Evolutionary conservation across 1,284 basidiomycete genomes (phyloP).

Genomic region (Tremellales sp.): DNA sequence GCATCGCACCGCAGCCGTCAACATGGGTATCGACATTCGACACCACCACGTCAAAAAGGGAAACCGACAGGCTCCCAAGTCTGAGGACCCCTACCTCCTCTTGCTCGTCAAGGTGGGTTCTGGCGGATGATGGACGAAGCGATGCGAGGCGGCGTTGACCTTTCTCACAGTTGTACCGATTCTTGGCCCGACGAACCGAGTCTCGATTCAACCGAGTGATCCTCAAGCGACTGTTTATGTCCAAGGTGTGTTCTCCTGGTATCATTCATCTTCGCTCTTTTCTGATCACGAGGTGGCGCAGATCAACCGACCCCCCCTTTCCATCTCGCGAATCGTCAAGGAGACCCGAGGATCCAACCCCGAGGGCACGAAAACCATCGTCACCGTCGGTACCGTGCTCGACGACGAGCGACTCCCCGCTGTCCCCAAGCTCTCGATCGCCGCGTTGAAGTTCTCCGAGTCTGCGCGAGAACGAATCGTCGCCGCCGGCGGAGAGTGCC

Average conservation of each 20-base stretch:
- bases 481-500: conserved; percentile 87
- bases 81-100: conserved; percentile 98
- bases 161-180: conserved; percentile 82
- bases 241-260: conserved; percentile 46
- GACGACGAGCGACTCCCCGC: conserved; percentile 88
- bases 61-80: conserved; percentile 89
- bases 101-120: conserved; percentile 87
- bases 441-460: conserved; percentile 91
- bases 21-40: conserved; percentile 92
- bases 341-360: conserved; percentile 69
- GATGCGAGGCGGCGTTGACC: conserved; percentile 2
- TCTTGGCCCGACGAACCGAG: conserved; percentile 96
- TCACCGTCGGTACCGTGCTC: conserved; percentile 87
- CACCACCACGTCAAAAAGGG: conserved; percentile 99
- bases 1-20: conserved; percentile 13
- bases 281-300: conserved; percentile 36
- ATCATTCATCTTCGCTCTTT: background rate
- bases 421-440: conserved; percentile 88
- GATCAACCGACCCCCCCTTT: conserved; percentile 95
- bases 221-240: conserved; percentile 94
- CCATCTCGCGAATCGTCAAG: conserved; percentile 82
- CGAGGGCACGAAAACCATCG: conserved; percentile 72
- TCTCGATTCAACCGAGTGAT: conserved; percentile 96
- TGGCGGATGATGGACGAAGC: background rate
- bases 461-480: conserved; percentile 91